Evolutionary conservation across 2,329 filamentous ascomycete species (phyloP), one percentile per base, ranked within the genome.

Genomic region (Penicillium occitanis): DNA sequence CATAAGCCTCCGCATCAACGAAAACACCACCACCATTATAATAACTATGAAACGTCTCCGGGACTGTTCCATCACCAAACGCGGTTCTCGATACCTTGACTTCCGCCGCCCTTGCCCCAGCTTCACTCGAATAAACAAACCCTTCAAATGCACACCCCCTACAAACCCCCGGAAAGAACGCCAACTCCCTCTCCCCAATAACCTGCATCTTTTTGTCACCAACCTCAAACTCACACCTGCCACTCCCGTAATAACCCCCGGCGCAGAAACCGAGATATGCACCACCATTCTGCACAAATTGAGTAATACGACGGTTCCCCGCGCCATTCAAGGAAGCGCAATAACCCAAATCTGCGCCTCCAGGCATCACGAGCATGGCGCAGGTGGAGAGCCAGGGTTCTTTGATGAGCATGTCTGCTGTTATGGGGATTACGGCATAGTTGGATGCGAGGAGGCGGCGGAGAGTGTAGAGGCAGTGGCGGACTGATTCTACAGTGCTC

Each of bases 21-120:
- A 98, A 99, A 1, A 96, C 88, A 3, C 95, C 93, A 0, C 95
- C 95, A 0, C 95, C 95, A 71, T 99, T 99, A 77, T 94, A 97
- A 75, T 99, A 99, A 14, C 88, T 89, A 63, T 84, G 82, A 67
- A 96, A 91, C 1, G 83, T 81, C 1, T 87, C 84, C 0, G 89
- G 86, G 1, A 90, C 75, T 3, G 80, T 78, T 0, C 82, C 84
- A 50, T 75, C 76, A 0, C 79, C 77, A 67, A 96, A 87, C 0
- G 83, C 81, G 1, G 82, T 83, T 69, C 87, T 87, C 13, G 86
- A 81, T 13, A 95, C 87, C 62, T 83, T 85, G 55, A 98, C 71
- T 66, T 85, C 83, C 0, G 88, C 88, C 2, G 91, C 92, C 71
- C 87, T 86, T 0, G 95, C 92, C 1, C 95, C 95, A 55, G 82